Conservation (phyloP, 2,329 filamentous ascomycete genomes). For the Apiospora sp. region DNA sequence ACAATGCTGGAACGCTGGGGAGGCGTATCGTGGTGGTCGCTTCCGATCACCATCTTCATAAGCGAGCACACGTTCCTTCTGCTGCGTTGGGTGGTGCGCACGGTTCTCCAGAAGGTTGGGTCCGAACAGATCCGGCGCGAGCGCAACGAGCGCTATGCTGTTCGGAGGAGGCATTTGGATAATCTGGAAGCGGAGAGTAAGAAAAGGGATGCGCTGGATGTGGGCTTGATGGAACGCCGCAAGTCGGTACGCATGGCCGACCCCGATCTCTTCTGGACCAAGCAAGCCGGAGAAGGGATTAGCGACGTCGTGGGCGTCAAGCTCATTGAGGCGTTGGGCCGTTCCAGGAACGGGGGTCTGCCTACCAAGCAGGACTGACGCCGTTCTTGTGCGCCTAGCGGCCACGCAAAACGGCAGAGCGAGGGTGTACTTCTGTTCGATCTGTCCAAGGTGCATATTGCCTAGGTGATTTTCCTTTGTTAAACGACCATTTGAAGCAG, state of each 20-base stretch:
- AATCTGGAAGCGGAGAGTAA: conserved; percentile 50
- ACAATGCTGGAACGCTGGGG: conserved; percentile 37
- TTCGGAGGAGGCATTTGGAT: conserved; percentile 47
- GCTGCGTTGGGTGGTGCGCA: conserved; percentile 55
- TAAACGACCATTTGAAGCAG: conserved; percentile 3
- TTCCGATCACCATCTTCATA: conserved; percentile 75
- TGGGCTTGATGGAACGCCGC: conserved; percentile 48
- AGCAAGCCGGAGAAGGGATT: conserved; percentile 49
- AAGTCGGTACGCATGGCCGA: conserved; percentile 36
- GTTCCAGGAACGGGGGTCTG: conserved; percentile 4
- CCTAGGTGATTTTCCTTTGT: neutral
- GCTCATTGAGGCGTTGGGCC: conserved; percentile 43
- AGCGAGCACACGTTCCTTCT: conserved; percentile 76
- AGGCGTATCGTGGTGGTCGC: conserved; percentile 67
- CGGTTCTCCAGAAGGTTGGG: conserved; percentile 47
- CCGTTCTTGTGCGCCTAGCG: neutral
- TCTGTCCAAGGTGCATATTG: neutral
- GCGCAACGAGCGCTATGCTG: conserved; percentile 48
- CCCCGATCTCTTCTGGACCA: conserved; percentile 51
- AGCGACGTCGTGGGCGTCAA: conserved; percentile 45
- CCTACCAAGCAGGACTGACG: conserved; percentile 20
- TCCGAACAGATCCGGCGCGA: conserved; percentile 51
- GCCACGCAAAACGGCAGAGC: neutral
- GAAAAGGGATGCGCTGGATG: conserved; percentile 42
- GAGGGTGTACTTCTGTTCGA: neutral